These are phyloP conservation scores for Stromatinia cepivora DNA, from an alignment of 2,329 filamentous ascomycete genomes.

Conservation along the genomic window DNA sequence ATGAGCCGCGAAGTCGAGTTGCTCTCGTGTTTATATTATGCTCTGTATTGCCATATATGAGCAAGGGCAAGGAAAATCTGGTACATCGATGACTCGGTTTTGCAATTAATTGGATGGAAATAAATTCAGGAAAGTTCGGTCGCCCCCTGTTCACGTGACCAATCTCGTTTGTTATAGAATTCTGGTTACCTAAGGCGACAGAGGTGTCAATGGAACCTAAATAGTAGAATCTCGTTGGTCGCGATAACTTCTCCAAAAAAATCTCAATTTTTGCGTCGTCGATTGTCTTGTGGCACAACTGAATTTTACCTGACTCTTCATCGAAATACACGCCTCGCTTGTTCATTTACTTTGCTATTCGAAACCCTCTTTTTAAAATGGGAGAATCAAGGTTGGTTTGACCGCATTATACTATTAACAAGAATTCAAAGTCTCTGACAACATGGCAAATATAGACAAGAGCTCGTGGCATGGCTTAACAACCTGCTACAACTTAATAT, in stretches of 20 bases:
- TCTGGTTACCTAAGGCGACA: conserved; percentile 24
- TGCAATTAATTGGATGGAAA: neutral
- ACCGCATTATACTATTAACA: conserved; percentile 24
- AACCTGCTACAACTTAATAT: conserved; percentile 97
- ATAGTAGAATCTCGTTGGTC: conserved; percentile 17
- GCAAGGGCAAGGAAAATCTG: neutral
- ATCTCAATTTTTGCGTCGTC: conserved; percentile 1
- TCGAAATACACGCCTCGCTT: neutral
- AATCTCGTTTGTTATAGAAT: conserved; percentile 5
- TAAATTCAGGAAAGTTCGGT: neutral
- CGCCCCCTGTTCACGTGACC: neutral
- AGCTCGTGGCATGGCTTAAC: conserved; percentile 95
- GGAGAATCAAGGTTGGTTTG: conserved; percentile 41
- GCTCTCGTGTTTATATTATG: neutral
- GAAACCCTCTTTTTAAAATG: conserved; percentile 32
- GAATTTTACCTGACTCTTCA: neutral
- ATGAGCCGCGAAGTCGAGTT: neutral
- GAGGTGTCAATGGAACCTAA: conserved; percentile 14
- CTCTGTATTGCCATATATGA: neutral
- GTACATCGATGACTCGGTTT: neutral
- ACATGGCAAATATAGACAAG: conserved; percentile 65
- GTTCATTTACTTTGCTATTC: conserved; percentile 4
- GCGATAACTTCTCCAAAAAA: conserved; percentile 22
- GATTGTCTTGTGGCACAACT: neutral
- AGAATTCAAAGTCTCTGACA: conserved; percentile 23